A percentile compares a stretch with the other conserved stretches of the same genome.
phyloP scores from a whole-genome alignment of 2,329 filamentous ascomycete genomes.

The Laburnicola sp. region DNA sequence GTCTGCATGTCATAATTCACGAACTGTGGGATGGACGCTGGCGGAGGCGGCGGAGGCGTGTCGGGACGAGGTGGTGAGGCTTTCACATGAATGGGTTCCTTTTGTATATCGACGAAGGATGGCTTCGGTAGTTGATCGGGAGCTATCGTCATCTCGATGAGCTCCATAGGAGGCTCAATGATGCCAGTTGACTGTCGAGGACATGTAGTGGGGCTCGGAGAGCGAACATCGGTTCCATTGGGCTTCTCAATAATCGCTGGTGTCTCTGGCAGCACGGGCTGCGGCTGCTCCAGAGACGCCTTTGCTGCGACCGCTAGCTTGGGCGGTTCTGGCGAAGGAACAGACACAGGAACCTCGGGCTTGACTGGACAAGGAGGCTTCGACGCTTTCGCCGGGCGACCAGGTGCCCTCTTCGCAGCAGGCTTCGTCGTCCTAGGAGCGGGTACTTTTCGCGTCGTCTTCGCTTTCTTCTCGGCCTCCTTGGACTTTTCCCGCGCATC shows the following conservation, averaged over 20 bases:
- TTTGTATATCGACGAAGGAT: conserved; percentile 26
- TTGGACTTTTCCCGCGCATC: conserved; percentile 55
- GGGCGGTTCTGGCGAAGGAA: conserved; percentile 41
- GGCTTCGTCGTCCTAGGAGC: conserved; percentile 20
- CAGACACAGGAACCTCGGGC: conserved; percentile 29
- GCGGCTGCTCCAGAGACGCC: conserved; percentile 32
- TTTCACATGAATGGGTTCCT: conserved; percentile 21
- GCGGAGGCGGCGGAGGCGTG: conserved; percentile 44
- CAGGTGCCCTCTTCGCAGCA: conserved; percentile 28
- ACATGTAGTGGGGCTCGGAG: not conserved
- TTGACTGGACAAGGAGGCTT: conserved; percentile 42
- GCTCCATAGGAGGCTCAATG: conserved; percentile 34
- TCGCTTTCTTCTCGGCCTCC: conserved; percentile 47
- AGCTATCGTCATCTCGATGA: conserved; percentile 36
- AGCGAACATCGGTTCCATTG: not conserved
- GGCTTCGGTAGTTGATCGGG: conserved; percentile 42
- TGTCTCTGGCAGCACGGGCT: conserved; percentile 26
- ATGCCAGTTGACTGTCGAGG: conserved; percentile 25
- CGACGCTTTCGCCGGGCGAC: conserved; percentile 28
- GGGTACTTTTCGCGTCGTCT: conserved; percentile 29
- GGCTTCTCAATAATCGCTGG: conserved; percentile 14
- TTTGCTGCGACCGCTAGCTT: conserved; percentile 25
- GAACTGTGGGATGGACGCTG: conserved; percentile 36
- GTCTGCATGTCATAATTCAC: conserved; percentile 35
- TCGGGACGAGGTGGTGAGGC: conserved; percentile 40